Evolutionary conservation across 495 filamentous ascomycete species (phyloP), one percentile per base, ranked within the genome.

Genomic region (Mycothermus thermophilus): DNA sequence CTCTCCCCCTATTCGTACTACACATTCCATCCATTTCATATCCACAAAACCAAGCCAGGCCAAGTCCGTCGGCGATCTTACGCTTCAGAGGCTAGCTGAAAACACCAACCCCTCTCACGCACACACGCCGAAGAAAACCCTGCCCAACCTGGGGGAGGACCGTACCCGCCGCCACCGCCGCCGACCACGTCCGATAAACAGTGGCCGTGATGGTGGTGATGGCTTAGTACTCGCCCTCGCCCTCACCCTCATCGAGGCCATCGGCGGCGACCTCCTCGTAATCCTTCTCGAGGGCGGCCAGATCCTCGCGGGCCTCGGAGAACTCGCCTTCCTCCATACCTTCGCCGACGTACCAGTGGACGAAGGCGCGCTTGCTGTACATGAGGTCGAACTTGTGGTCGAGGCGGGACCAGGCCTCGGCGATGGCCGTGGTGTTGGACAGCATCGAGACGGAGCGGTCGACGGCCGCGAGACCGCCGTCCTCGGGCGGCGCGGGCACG

Each of bases 261-360:
- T 93, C 84, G 43, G 68, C 71, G 35, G 80, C 83, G 48, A 92
- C 84, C 65, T 93, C 84, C 59, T 90, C 84, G 54, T 93, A 93
- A 50, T 93, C 84, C 72, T 79, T 85, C 71, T 83, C 79, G 21
- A 93, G 69, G 33, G 84, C 84, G 35, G 84, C 84, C 36, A 93
- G 65, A 54, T 93, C 84, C 67, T 93, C 84, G 35, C 84, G 74
- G 30, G 84, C 84, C 66, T 93, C 84, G 37, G 74, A 79, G 63
- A 93, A 93, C 62, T 93, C 84, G 44, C 84, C 84, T 57, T 93
- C 84, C 67, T 93, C 84, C 84, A 93, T 93, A 62, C 84, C 84
- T 63, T 93, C 84, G 48, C 84, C 84, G 29, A 93, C 84, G 51
- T 93, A 93, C 84, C 84, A 93, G 60, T 93, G 84, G 11, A 93